Percentiles rank a stretch among this genome's conserved stretches.
Evolutionary conservation across 495 filamentous ascomycete genomes (phyloP).

Genomic region (Rostrohypoxylon terebratum): DNA sequence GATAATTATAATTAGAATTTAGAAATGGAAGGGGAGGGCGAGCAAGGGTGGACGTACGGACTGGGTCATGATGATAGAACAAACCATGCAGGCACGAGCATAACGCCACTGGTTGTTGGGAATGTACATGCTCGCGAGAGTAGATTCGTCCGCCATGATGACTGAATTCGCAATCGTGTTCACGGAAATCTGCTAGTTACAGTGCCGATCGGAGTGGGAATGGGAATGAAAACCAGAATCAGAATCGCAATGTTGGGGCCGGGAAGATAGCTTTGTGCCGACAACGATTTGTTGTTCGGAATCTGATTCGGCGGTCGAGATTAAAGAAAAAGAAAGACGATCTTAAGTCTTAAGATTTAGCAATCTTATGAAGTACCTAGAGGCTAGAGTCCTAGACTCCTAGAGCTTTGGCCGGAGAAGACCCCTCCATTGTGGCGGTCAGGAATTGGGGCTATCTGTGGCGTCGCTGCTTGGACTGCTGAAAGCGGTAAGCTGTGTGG

Average conservation of each 20-base stretch:
- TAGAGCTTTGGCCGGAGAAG: not conserved
- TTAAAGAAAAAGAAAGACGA: not conserved
- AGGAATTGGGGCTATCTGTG: not conserved
- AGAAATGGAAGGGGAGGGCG: not conserved
- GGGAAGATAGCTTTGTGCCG: too few relatives aligned
- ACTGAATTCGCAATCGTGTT: not conserved
- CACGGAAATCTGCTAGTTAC: too few relatives aligned
- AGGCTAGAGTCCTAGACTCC: too few relatives aligned
- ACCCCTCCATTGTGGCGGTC: not conserved
- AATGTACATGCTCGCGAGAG: slow-evolving; percentile 51
- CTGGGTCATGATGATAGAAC: slow-evolving; percentile 86
- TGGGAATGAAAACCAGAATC: not conserved
- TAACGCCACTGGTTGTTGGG: slow-evolving; percentile 78
- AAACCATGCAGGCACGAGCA: slow-evolving; percentile 98
- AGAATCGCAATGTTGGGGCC: not conserved
- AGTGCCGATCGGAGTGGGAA: not conserved
- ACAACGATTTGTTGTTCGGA: not conserved
- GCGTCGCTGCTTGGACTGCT: not conserved
- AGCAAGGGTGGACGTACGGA: slow-evolving; percentile 62
- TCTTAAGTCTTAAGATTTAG: too few relatives aligned
- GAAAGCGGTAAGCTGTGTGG: not conserved
- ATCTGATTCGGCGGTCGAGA: not conserved
- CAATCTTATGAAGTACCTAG: too few relatives aligned
- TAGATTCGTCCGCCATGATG: not conserved
- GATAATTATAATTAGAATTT: not conserved